Evolutionary conservation across 2,329 filamentous ascomycete genomes (phyloP).

Genomic region (Hymenoscyphus linearis): DNA sequence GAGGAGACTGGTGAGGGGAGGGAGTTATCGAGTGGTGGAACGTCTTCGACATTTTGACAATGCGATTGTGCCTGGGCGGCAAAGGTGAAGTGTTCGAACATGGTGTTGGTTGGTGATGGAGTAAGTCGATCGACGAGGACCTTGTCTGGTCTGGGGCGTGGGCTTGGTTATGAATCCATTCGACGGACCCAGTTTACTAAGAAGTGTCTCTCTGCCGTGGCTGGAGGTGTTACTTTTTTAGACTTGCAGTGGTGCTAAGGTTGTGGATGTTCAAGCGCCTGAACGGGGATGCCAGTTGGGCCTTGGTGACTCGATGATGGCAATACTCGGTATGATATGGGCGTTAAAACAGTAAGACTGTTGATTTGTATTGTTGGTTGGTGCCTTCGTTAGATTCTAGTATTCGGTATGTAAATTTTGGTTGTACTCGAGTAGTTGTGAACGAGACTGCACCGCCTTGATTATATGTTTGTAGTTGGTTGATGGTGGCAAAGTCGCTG

Average conservation of each 20-base stretch:
- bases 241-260: not conserved
- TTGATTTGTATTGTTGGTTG: not conserved
- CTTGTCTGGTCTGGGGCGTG: not conserved
- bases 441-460: not conserved
- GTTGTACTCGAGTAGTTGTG: not conserved
- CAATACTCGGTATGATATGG: not conserved
- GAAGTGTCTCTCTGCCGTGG: conserved; percentile 5
- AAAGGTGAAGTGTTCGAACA: conserved; percentile 29
- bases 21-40: conserved; percentile 22
- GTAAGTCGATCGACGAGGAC: not conserved
- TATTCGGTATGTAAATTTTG: not conserved
- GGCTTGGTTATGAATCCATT: conserved; percentile 7
- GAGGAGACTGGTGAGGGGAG: conserved; percentile 15
- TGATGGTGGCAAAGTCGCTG: not conserved
- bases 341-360: not conserved
- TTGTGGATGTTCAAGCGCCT: not conserved
- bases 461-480: not conserved
- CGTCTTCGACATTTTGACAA: conserved; percentile 6
- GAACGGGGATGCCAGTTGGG: not conserved
- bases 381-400: not conserved
- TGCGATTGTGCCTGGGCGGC: conserved; percentile 18
- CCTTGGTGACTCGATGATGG: not conserved
- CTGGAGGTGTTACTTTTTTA: not conserved
- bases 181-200: conserved; percentile 1
- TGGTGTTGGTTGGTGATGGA: conserved; percentile 6